phyloP scores from a whole-genome alignment of 2,329 filamentous ascomycete genomes.

The Alternaria sp. region DNA sequence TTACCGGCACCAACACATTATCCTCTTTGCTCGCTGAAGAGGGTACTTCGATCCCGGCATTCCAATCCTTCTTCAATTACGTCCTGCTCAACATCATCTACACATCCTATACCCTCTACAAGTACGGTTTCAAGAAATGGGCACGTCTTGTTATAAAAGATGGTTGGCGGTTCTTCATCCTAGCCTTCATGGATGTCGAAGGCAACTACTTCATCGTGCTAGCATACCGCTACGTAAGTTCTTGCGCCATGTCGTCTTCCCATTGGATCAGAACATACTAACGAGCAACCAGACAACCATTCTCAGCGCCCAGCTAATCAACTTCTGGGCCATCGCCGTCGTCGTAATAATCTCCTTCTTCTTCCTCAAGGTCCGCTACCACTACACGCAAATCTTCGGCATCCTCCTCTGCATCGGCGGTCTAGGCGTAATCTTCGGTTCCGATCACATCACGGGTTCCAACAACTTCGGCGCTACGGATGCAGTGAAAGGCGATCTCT shows the following conservation, averaged over 20 bases:
- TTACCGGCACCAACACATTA: conserved; percentile 92
- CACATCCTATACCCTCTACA: conserved; percentile 78
- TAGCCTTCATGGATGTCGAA: conserved; percentile 92
- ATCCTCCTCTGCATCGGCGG: conserved; percentile 92
- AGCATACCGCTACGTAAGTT: conserved; percentile 72
- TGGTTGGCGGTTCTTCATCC: conserved; percentile 90
- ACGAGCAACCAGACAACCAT: conserved; percentile 74
- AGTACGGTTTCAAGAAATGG: conserved; percentile 79
- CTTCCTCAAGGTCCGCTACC: conserved; percentile 88
- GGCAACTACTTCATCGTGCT: conserved; percentile 98
- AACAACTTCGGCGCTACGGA: conserved; percentile 74
- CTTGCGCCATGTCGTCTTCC: not conserved
- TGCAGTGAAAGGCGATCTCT: conserved; percentile 89
- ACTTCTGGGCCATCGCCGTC: conserved; percentile 97
- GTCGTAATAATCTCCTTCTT: conserved; percentile 86
- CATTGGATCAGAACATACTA: not conserved
- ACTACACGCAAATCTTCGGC: conserved; percentile 81
- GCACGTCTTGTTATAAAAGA: conserved; percentile 68
- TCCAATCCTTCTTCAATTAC: conserved; percentile 97
- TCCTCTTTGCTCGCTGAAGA: conserved; percentile 73
- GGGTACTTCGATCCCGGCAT: conserved; percentile 85
- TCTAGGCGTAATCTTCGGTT: conserved; percentile 84
- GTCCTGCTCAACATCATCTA: conserved; percentile 83
- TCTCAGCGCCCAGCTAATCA: conserved; percentile 91
- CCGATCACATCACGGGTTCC: conserved; percentile 81